A percentile compares a stretch with the other conserved stretches of the same genome.
phyloP scores from a whole-genome alignment of 768 basidiomycete genomes.

The Pleurotus cornucopiae region DNA sequence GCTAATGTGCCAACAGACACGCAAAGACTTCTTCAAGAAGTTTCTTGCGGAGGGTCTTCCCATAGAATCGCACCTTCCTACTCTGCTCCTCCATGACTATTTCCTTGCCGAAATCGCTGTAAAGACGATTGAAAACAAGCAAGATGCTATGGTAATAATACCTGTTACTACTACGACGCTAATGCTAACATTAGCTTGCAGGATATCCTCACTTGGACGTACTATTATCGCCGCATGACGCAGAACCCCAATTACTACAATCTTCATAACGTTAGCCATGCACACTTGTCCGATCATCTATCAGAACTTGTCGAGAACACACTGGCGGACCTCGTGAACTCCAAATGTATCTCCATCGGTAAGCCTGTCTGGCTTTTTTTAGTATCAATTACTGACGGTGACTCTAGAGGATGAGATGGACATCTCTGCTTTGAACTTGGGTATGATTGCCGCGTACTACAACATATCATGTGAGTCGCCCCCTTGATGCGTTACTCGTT shows the following conservation, averaged over 20 bases:
- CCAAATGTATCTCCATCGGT: slow-evolving; percentile 93
- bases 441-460: slow-evolving; percentile 98
- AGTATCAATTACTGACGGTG: not conserved
- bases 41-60: slow-evolving; percentile 97
- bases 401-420: slow-evolving; percentile 87
- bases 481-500: not conserved
- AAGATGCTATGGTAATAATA: slow-evolving; percentile 81
- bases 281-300: slow-evolving; percentile 91
- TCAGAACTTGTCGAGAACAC: slow-evolving; percentile 96
- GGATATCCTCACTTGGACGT: slow-evolving; percentile 99
- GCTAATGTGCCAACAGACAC: slow-evolving; percentile 94
- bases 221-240: slow-evolving; percentile 95
- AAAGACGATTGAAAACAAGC: slow-evolving; percentile 99
- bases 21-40: slow-evolving; percentile 99
- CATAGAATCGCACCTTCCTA: slow-evolving; percentile 92
- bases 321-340: slow-evolving; percentile 84
- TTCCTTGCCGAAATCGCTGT: slow-evolving; percentile 98
- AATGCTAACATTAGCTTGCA: slow-evolving; percentile 20
- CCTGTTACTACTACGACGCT: not conserved
- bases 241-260: slow-evolving; percentile 97
- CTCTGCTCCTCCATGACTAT: slow-evolving; percentile 90
- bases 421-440: slow-evolving; percentile 85
- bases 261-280: slow-evolving; percentile 91
- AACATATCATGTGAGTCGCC: slow-evolving; percentile 77
- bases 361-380: slow-evolving; percentile 13